Evolutionary conservation across 768 basidiomycete genomes (phyloP).

Genomic region (Rhodotorula sphaerocarpa): DNA sequence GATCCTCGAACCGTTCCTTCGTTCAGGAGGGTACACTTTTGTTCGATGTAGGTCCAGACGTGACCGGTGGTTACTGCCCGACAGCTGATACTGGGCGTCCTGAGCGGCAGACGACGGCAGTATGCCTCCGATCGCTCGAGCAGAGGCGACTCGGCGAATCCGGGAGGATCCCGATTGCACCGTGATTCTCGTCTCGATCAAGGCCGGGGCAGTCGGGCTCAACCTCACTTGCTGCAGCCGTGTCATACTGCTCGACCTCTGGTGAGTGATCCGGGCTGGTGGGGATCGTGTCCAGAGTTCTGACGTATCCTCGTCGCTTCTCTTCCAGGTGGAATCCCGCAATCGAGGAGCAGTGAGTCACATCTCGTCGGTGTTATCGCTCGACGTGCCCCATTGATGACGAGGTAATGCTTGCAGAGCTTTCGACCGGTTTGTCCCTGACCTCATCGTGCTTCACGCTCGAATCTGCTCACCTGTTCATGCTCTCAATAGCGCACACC

Average conservation of each 20-base stretch:
- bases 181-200: slow-evolving; percentile 64
- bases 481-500: slow-evolving; percentile 28
- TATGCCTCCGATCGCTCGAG: slow-evolving; percentile 69
- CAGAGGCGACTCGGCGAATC: slow-evolving; percentile 66
- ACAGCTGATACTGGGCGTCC: background rate
- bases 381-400: slow-evolving; percentile 85
- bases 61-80: no score
- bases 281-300: background rate
- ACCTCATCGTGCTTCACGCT: background rate
- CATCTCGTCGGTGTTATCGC: slow-evolving; percentile 37
- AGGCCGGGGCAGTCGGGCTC: slow-evolving; percentile 52
- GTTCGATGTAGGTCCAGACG: slow-evolving; percentile 72
- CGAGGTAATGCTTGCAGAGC: slow-evolving; percentile 45
- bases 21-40: slow-evolving; percentile 58
- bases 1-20: slow-evolving; percentile 75
- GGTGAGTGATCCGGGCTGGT: slow-evolving; percentile 10
- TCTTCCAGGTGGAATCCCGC: slow-evolving; percentile 41
- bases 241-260: slow-evolving; percentile 52
- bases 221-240: slow-evolving; percentile 89
- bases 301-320: slow-evolving; percentile 6
- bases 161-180: slow-evolving; percentile 53
- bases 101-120: slow-evolving; percentile 67
- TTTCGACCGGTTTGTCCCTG: slow-evolving; percentile 10
- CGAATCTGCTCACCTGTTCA: background rate
- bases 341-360: slow-evolving; percentile 25